phyloP scores from a whole-genome alignment of 192 early-diverging fungal species.

The Coemansia sp. region DNA sequence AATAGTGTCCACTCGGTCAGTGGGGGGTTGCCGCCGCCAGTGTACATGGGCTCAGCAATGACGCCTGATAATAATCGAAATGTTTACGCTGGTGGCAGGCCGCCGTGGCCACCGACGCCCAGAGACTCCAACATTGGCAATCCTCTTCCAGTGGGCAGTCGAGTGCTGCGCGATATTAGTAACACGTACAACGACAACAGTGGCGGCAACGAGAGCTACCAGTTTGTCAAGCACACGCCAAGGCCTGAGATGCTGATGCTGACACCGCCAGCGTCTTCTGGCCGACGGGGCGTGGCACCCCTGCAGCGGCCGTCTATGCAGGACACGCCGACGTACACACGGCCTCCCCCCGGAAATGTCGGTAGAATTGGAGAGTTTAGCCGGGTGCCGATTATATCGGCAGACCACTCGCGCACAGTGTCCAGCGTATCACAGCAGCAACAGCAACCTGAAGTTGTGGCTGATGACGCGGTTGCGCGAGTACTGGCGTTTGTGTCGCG shows the following conservation, averaged over 20 bases:
- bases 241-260: constrained; percentile 13
- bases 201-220: background rate
- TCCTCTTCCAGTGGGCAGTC: constrained; percentile 6
- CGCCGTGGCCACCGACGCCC: constrained; percentile 5
- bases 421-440: background rate
- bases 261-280: constrained; percentile 37
- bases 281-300: constrained; percentile 8
- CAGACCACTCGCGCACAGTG: constrained; percentile 17
- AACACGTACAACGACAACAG: constrained; percentile 22
- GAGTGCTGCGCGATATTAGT: constrained; percentile 41
- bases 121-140: background rate
- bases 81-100: background rate
- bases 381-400: background rate
- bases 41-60: constrained; percentile 8
- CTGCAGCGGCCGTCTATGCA: constrained; percentile 8
- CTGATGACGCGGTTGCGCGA: background rate
- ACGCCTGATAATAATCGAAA: constrained; percentile 13
- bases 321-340: constrained; percentile 14
- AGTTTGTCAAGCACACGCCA: background rate
- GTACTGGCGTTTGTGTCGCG: constrained; percentile 1
- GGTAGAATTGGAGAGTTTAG: background rate
- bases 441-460: background rate
- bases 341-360: constrained; percentile 6
- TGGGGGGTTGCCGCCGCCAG: background rate
- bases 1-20: background rate